Conservation (phyloP, 345 rosid species). For the Erysimum cheiranthoides region DNA sequence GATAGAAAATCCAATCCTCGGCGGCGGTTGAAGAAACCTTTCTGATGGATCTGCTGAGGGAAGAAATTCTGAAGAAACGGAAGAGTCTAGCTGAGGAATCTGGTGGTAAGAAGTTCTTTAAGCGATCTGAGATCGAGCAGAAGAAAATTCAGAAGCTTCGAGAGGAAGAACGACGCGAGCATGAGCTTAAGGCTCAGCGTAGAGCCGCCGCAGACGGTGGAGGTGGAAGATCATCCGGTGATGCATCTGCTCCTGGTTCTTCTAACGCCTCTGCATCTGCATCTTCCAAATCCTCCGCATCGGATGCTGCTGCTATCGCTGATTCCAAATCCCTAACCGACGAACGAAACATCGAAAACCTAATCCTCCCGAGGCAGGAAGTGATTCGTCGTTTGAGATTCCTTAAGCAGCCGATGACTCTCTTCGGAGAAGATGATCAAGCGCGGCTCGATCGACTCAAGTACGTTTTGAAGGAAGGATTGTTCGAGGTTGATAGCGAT, state of each 20-base stretch:
- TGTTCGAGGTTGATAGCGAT: slow-evolving; percentile 93
- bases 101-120: slow-evolving; percentile 83
- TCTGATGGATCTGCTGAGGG: slow-evolving; percentile 74
- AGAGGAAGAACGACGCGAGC: slow-evolving; percentile 84
- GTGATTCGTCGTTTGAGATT: slow-evolving; percentile 89
- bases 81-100: slow-evolving; percentile 68
- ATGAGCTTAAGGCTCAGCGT: slow-evolving; percentile 78
- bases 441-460: slow-evolving; percentile 87
- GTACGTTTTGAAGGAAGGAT: slow-evolving; percentile 78
- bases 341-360: slow-evolving; percentile 82
- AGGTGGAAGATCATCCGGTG: slow-evolving; percentile 31
- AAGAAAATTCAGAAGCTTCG: slow-evolving; percentile 87
- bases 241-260: slow-evolving; percentile 38
- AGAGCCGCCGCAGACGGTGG: slow-evolving; percentile 48
- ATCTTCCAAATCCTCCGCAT: slow-evolving; percentile 45
- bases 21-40: slow-evolving; percentile 29
- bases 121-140: slow-evolving; percentile 92
- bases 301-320: slow-evolving; percentile 49
- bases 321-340: slow-evolving; percentile 73
- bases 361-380: slow-evolving; percentile 82
- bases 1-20: slow-evolving; percentile 23
- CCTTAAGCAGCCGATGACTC: slow-evolving; percentile 91
- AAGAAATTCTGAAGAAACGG: slow-evolving; percentile 81
- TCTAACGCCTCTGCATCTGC: slow-evolving; percentile 46
- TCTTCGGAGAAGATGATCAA: slow-evolving; percentile 90